Evolutionary conservation across 371 early-diverging fungal species (phyloP), one percentile per base, ranked within the genome.

Genomic region (Lichtheimia ramosa): DNA sequence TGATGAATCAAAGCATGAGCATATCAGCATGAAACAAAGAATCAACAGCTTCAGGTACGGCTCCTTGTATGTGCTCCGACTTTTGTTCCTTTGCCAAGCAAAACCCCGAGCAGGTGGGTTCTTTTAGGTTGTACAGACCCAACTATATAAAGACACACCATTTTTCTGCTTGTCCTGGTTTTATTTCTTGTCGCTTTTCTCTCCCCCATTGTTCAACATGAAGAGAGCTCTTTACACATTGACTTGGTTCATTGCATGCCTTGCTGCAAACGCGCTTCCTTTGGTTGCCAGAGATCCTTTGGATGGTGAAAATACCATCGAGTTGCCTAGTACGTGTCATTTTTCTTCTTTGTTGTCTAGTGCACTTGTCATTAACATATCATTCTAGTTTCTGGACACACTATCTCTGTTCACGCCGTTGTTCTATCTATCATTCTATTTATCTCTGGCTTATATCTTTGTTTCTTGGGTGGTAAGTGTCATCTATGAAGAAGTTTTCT

Each of bases 401-500:
- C 69, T 10, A 67, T 80, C n/a, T 74, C 80, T 25, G 74, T 75
- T 13, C 82, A 81, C 41, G 73, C 73, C 34, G 70, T 86, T 34
- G 75, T 79, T 23, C 73, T 82, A 18, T 79, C 78, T 64, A 76
- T 86, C 21, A 62, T 84, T 50, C 64, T 82, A 25, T 75, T 79
- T 58, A 64, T 83, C 54, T 74, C 80, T 25, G 82, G 83, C 59
- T 68, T 52, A 20, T 79, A 75, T 52, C 57, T 79, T 21, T 75
- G 76, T 51, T 71, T 79, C 51, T 60, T 68, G 41, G 79, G 79
- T 60, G 79, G 79, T 73, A 34, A 34, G 34, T 58, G 56, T 48
- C 13, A 20, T 20, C n/a, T 34, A n/a, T n/a, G 21, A 41, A 13
- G 54, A 23, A 54, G 8, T n/a, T 43, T 24, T 27, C 49, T 28